Conservation (phyloP, 495 filamentous ascomycete genomes). For the Aspergillus avenaceus region DNA sequence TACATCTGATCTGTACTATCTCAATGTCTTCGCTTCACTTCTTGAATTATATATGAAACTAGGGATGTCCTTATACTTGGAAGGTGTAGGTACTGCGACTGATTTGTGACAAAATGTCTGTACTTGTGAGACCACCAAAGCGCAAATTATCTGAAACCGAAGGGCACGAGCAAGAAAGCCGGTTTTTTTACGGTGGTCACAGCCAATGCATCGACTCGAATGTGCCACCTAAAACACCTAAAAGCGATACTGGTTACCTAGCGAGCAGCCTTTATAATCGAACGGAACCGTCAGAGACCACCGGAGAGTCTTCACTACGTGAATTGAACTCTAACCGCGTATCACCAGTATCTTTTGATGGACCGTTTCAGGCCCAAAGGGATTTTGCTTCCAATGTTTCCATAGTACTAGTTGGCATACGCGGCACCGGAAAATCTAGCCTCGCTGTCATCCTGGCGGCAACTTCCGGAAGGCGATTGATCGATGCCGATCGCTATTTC, state of each 20-base stretch:
- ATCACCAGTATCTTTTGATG: conserved; percentile 32
- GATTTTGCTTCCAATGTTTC: conserved; percentile 60
- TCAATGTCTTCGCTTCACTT: background rate
- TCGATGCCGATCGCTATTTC: conserved; percentile 70
- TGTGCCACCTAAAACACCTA: background rate
- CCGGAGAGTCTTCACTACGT: conserved; percentile 23
- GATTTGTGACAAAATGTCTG: conserved; percentile 26
- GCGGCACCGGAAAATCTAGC: conserved; percentile 72
- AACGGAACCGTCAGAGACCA: conserved; percentile 20
- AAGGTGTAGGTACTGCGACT: background rate
- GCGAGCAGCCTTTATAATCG: conserved; percentile 13
- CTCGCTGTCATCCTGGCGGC: conserved; percentile 75
- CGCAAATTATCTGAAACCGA: conserved; percentile 33
- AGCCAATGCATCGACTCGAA: background rate
- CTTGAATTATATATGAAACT: background rate
- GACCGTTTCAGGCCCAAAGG: conserved; percentile 23
- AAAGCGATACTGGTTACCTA: background rate
- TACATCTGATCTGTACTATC: background rate
- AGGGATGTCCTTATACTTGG: background rate
- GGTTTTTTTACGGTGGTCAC: conserved; percentile 3
- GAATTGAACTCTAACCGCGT: conserved; percentile 28
- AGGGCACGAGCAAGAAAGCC: conserved; percentile 8
- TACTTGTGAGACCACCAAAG: conserved; percentile 34
- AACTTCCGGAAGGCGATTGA: conserved; percentile 61
- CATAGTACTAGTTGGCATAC: conserved; percentile 70